Percentiles rank a stretch among this genome's conserved stretches.
phyloP scores from a whole-genome alignment of 805 yeast genomes.

The Wickerhamomyces pijperi region DNA sequence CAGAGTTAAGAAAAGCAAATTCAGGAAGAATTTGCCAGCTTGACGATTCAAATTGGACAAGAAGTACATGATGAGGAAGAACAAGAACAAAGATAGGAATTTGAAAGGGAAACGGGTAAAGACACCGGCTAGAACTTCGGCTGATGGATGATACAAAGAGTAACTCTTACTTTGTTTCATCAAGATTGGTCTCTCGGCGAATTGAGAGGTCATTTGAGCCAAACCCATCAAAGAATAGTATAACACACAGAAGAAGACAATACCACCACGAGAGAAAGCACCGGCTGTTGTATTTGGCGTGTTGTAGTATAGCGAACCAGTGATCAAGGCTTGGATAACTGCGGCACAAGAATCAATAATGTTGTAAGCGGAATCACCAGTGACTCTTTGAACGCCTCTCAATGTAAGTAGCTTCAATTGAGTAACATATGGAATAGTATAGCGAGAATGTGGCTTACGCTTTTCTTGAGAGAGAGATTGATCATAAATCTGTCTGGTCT shows the following conservation, averaged over 20 bases:
- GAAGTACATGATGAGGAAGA: conserved; percentile 43
- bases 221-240: conserved; percentile 39
- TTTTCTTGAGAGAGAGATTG: conserved; percentile 20
- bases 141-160: conserved; percentile 63
- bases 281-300: conserved; percentile 62
- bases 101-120: conserved; percentile 57
- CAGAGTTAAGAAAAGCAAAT: conserved; percentile 31
- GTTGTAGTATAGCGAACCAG: conserved; percentile 49
- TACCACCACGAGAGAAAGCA: conserved; percentile 44
- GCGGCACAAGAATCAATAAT: conserved; percentile 19
- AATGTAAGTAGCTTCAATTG: conserved; percentile 27
- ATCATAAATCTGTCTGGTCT: conserved; percentile 23
- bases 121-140: conserved; percentile 57
- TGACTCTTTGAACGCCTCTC: conserved; percentile 31
- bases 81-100: conserved; percentile 30
- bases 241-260: conserved; percentile 44
- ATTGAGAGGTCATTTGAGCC: conserved; percentile 33
- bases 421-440: conserved; percentile 34
- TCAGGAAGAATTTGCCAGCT: conserved; percentile 46
- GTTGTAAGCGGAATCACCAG: conserved; percentile 41
- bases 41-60: conserved; percentile 36
- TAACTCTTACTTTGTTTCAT: conserved; percentile 59
- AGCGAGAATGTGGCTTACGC: conserved; percentile 17
- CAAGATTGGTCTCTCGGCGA: conserved; percentile 46
- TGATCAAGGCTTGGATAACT: conserved; percentile 44